Evolutionary conservation across 257 asterid genomes (phyloP), one percentile per base, ranked within the genome.

Genomic region (Ballota nigra): DNA sequence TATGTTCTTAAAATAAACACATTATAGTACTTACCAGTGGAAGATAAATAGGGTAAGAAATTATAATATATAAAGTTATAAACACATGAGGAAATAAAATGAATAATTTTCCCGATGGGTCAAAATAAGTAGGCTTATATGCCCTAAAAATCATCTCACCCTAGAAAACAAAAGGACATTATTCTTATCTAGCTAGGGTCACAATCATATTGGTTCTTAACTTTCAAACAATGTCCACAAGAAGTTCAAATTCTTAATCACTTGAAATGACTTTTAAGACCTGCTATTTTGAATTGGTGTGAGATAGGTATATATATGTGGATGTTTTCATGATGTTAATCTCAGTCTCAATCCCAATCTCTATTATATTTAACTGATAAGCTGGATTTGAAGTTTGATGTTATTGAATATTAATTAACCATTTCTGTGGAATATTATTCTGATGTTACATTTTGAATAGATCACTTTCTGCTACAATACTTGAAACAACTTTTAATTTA

Each of bases 231-330:
- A 72, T 77, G 15, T 31, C 78, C 78, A 72, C 33, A 20, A 34
- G 38, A 28, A 49, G 61, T 47, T 51, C 49, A 49, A 36, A 36
- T 49, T 72, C 49, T 34, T 49, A 60, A 67, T 49, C 29, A 66
- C 36, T 26, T 77, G 82, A 77, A 68, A 77, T 59, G 82, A 60
- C n/a, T n/a, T n/a, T n/a, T n/a, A n/a, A n/a, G n/a, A n/a, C n/a
- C n/a, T n/a, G n/a, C n/a, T n/a, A n/a, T n/a, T n/a, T n/a, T n/a
- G n/a, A n/a, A n/a, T n/a, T n/a, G n/a, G n/a, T n/a, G n/a, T n/a
- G n/a, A n/a, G n/a, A n/a, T n/a, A n/a, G n/a, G n/a, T n/a, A n/a
- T n/a, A n/a, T n/a, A n/a, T n/a, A n/a, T n/a, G n/a, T n/a, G n/a
- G n/a, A n/a, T n/a, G n/a, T n/a, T n/a, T n/a, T n/a, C n/a, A n/a